Evolutionary conservation across 345 rosid genomes (phyloP).

Genomic region (Gossypium longicalyx): DNA sequence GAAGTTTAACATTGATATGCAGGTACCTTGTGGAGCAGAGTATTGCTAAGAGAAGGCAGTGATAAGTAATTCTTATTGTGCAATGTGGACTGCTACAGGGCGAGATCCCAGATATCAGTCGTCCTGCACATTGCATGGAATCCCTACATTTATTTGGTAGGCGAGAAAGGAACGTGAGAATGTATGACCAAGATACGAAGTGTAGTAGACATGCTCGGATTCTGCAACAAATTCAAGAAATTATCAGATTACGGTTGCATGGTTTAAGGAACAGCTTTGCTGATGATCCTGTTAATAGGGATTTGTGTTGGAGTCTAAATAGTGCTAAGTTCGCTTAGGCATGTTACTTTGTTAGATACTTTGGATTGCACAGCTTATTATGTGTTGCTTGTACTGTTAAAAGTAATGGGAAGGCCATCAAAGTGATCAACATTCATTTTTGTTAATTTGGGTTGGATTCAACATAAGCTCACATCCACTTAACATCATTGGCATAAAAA

Average conservation of each 20-base stretch:
- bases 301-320: not conserved
- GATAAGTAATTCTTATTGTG: not conserved
- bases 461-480: not conserved
- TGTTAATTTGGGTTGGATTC: not conserved
- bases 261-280: not conserved
- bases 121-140: not conserved
- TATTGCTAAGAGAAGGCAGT: constrained; percentile 1
- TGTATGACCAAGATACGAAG: not conserved
- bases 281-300: not conserved
- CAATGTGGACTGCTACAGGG: not conserved
- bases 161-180: not conserved
- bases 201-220: not conserved
- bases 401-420: not conserved
- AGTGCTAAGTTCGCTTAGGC: not conserved
- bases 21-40: constrained; percentile 12
- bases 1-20: constrained; percentile 1
- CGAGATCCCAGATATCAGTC: not conserved
- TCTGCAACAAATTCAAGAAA: not conserved
- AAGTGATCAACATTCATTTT: not conserved
- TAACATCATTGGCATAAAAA: not conserved
- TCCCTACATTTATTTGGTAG: not conserved
- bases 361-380: not conserved
- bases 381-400: not conserved
- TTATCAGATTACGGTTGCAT: not conserved
- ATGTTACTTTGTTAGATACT: not conserved